Evolutionary conservation across 164 flowering plant species (phyloP).

Genomic region (Kalanchoe fedtschenkoi): DNA sequence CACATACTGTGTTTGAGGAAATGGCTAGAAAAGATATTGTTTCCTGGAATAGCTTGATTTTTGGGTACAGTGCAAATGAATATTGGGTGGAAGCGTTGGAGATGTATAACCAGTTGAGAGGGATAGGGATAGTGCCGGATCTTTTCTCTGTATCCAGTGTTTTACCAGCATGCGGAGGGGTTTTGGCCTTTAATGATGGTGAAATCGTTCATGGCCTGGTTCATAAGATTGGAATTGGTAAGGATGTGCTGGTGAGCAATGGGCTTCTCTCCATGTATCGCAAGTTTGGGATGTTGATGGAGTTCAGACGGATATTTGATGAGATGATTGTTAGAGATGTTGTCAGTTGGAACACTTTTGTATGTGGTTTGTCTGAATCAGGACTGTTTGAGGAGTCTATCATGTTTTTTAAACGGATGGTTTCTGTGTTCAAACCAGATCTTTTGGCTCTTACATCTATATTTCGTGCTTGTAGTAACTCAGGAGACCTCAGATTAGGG

Average conservation of each 20-base stretch:
- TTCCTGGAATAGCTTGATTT: slow-evolving; percentile 23
- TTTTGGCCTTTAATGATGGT: not conserved
- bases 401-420: slow-evolving; percentile 23
- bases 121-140: not conserved
- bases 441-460: slow-evolving; percentile 24
- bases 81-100: not conserved
- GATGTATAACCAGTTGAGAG: not conserved
- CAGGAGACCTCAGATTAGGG: slow-evolving; percentile 23
- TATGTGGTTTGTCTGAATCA: slow-evolving; percentile 25
- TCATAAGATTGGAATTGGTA: slow-evolving; percentile 1
- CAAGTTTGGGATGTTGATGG: slow-evolving; percentile 15
- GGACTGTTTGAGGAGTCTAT: slow-evolving; percentile 23
- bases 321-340: slow-evolving; percentile 26
- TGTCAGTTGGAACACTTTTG: slow-evolving; percentile 34
- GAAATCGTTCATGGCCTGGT: not conserved
- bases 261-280: slow-evolving; percentile 35
- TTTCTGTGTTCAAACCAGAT: slow-evolving; percentile 25
- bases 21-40: slow-evolving; percentile 19
- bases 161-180: not conserved
- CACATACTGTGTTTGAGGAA: slow-evolving; percentile 21
- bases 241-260: slow-evolving; percentile 19
- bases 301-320: slow-evolving; percentile 20
- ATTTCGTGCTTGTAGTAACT: slow-evolving; percentile 32
- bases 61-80: slow-evolving; percentile 17
- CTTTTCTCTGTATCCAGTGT: not conserved